These are phyloP conservation scores for Elymus sibiricus DNA, from an alignment of 176 grass and related monocot genomes.

Conservation along the genomic window DNA sequence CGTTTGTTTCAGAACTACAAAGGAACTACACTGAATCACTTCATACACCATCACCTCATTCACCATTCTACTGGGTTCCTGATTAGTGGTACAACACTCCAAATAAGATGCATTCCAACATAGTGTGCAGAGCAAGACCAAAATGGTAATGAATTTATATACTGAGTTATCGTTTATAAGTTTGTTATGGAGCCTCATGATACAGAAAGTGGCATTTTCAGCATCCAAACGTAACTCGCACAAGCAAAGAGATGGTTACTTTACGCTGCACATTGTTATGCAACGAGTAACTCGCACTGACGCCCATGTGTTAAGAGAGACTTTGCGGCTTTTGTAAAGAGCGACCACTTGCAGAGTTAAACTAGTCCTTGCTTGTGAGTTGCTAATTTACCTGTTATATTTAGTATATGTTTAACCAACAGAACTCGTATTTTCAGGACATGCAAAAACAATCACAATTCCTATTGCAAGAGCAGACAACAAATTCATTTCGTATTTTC, in stretches of 20 bases:
- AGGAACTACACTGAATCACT: not conserved
- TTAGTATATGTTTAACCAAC: not conserved
- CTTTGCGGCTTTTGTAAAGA: not conserved
- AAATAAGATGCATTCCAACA: not conserved
- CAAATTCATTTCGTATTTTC: not conserved
- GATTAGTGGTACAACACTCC: not conserved
- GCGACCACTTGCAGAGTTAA: not conserved
- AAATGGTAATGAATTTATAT: not conserved
- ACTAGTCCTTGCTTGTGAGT: not conserved
- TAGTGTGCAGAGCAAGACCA: slow-evolving; percentile 15
- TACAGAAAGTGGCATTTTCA: not conserved
- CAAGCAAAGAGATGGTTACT: slow-evolving; percentile 8
- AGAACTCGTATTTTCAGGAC: not conserved
- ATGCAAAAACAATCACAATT: not conserved
- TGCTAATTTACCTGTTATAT: not conserved
- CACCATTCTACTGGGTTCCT: not conserved
- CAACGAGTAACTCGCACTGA: not conserved
- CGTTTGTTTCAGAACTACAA: not conserved
- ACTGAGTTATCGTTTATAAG: slow-evolving; percentile 3
- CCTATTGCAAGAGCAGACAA: not conserved
- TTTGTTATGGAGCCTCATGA: not conserved
- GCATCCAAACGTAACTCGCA: not conserved
- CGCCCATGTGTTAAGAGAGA: not conserved
- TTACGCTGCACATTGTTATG: not conserved
- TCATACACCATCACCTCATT: not conserved